phyloP scores from a whole-genome alignment of 108 stramenopile species.

The Skeletonema menzelii region DNA sequence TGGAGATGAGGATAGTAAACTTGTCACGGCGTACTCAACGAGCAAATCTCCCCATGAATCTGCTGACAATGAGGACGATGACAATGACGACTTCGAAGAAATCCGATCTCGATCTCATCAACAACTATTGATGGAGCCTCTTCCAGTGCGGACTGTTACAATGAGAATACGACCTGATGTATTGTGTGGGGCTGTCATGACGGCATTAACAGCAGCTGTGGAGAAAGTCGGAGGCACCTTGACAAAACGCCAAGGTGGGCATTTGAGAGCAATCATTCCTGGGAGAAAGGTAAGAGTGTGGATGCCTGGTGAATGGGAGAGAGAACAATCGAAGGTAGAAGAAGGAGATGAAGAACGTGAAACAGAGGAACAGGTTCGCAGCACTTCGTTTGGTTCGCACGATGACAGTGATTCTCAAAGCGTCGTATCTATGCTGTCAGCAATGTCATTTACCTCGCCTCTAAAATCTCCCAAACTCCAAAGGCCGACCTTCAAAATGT shows the following conservation, averaged over 20 bases:
- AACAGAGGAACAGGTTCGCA: neutral
- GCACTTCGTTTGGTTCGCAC: neutral
- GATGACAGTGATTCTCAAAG: constrained; percentile 32
- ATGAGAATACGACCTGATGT: constrained; percentile 88
- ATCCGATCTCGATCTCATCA: constrained; percentile 5
- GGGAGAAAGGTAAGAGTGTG: constrained; percentile 30
- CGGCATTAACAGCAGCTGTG: constrained; percentile 38
- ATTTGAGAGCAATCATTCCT: constrained; percentile 28
- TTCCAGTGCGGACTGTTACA: constrained; percentile 71
- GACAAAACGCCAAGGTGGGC: constrained; percentile 48
- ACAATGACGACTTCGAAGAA: constrained; percentile 30
- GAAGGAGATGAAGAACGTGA: constrained; percentile 10
- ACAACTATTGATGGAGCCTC: constrained; percentile 15
- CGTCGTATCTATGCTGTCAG: constrained; percentile 25
- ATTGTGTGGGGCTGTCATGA: constrained; percentile 65
- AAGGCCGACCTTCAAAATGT: constrained; percentile 17
- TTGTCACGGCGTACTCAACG: constrained; percentile 13
- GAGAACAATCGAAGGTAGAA: neutral
- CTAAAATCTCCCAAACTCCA: constrained; percentile 15
- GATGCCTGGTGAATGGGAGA: constrained; percentile 37
- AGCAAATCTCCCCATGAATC: neutral
- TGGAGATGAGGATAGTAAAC: constrained; percentile 16
- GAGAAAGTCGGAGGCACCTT: constrained; percentile 43
- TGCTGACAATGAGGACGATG: constrained; percentile 17
- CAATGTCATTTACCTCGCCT: constrained; percentile 20